Base-by-base conservation (phyloP, 257 asterid species). In the Solanum pinnatisectum region DNA sequence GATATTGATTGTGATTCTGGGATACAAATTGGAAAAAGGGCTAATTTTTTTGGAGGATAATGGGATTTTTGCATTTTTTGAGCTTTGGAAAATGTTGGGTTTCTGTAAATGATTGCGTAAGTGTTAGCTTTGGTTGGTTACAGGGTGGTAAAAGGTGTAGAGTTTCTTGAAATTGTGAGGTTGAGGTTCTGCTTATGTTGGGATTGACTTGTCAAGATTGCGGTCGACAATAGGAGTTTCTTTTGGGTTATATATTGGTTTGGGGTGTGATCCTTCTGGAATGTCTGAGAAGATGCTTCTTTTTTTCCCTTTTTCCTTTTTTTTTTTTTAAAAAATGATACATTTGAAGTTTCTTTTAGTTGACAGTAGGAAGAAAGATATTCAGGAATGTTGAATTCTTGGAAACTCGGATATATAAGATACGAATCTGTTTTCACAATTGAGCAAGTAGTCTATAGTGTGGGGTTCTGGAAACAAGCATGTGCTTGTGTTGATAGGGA, bases 91-190 rank as follows among this genome's bases (percentile, higher is more conserved):
- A 37, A 20, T 52, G 18, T 84, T 90, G 83, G 81, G 78, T 83
- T 83, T 59, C 77, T 82, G 74, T 30, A 33, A 70, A 85, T 33
- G 42, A 46, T 87, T 36, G 85, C 72, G n/a, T 30, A 68, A 15
- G 46, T 72, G 88, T 71, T 79, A 44, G 20, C 71, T 83, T 90
- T 89, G 87, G 87, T 83, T 86, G 86, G 89, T 46, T 46, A 15
- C 40, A 60, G 87, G 14, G 27, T 87, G 89, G 88, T 32, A 70
- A 37, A 74, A 79, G 67, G 85, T 44, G 67, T 79, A 27, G 85
- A 44, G 40, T 44, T 79, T 39, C 78, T 46, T 36, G 76, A 76
- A 86, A 32, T 74, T 84, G 71, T 85, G 87, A 20, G 36, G 88
- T 84, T 89, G 87, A 30, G 36, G 78, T 87, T 77, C 81, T 89